Evolutionary conservation across 495 filamentous ascomycete genomes (phyloP).

Genomic region (Aspergillus diversus): DNA sequence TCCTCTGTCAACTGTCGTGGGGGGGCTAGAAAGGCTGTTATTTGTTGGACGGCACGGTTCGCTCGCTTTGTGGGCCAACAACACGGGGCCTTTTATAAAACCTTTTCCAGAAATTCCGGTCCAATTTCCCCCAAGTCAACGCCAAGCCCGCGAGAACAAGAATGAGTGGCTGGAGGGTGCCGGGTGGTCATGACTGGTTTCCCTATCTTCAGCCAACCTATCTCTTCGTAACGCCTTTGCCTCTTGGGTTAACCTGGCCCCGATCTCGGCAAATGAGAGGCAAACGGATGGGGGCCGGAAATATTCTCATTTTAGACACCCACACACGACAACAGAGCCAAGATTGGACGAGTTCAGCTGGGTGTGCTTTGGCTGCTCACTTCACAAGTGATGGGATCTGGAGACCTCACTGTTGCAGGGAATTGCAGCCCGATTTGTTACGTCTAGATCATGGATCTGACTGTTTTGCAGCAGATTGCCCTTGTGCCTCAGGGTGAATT

Average conservation of each 20-base stretch:
- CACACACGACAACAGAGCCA: background rate
- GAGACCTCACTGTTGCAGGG: background rate
- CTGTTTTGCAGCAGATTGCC: too few species aligned
- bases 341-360: too few species aligned
- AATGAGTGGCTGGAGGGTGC: background rate
- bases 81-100: background rate
- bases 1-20: background rate
- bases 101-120: background rate
- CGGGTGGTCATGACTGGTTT: background rate
- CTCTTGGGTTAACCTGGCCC: background rate
- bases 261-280: background rate
- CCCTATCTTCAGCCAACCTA: background rate
- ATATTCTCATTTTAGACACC: background rate
- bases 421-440: background rate
- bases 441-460: background rate
- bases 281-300: background rate
- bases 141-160: slow-evolving; percentile 17
- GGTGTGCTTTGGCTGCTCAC: too few species aligned
- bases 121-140: slow-evolving; percentile 5
- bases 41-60: slow-evolving; percentile 19
- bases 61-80: slow-evolving; percentile 3
- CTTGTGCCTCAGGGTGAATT: background rate
- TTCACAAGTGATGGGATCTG: background rate
- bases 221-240: background rate
- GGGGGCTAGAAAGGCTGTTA: background rate